Conservation (phyloP, 1,284 basidiomycete species). For the Chalciporus piperatoides region DNA sequence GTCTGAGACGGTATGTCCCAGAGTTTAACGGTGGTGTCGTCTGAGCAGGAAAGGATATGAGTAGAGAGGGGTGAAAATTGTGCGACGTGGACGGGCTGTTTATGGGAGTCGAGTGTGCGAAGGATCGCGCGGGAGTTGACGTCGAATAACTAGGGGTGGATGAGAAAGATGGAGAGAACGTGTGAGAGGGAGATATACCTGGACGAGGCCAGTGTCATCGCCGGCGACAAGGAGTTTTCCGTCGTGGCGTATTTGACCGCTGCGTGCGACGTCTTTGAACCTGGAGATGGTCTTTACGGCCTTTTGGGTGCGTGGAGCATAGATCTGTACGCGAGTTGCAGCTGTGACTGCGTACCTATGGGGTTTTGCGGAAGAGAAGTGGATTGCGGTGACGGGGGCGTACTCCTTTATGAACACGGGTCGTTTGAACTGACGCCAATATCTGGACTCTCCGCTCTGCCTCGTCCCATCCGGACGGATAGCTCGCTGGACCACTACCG, state of each 20-base stretch:
- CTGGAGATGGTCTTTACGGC: conserved; percentile 94
- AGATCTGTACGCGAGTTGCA: conserved; percentile 92
- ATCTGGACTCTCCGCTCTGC: conserved; percentile 67
- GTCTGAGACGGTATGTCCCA: conserved; percentile 96
- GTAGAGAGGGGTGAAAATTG: conserved; percentile 86
- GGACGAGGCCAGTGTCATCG: conserved; percentile 91
- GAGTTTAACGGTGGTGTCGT: conserved; percentile 90
- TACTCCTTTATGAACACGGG: conserved; percentile 94
- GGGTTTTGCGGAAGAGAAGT: conserved; percentile 82
- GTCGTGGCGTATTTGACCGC: conserved; percentile 84
- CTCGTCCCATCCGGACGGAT: conserved; percentile 54
- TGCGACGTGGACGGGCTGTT: conserved; percentile 92
- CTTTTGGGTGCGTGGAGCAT: conserved; percentile 93
- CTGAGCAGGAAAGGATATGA: conserved; percentile 91
- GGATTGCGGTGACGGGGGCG: conserved; percentile 87
- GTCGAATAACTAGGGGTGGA: conserved; percentile 75
- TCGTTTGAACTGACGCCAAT: conserved; percentile 80
- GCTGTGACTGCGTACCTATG: conserved; percentile 96
- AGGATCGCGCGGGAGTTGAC: conserved; percentile 93
- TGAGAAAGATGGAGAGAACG: conserved; percentile 11
- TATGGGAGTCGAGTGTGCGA: conserved; percentile 87
- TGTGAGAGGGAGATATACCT: conserved; percentile 46
- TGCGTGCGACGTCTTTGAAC: conserved; percentile 94
- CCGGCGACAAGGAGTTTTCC: conserved; percentile 95
- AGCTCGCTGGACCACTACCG: conserved; percentile 63